These are phyloP conservation scores for Hericium erinaceus DNA, from an alignment of 768 basidiomycete genomes.

Conservation along the genomic window DNA sequence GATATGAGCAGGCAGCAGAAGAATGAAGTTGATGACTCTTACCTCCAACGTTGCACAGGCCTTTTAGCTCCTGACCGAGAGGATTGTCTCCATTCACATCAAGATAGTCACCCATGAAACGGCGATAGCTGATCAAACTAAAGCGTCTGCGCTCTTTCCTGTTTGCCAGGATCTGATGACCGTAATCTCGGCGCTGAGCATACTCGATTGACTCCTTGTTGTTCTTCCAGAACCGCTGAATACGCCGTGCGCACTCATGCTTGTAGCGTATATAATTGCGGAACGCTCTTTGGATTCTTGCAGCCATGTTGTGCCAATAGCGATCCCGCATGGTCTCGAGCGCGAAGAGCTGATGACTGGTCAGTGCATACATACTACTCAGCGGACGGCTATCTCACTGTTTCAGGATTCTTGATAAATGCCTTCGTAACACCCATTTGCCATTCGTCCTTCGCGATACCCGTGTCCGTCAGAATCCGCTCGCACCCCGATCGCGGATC, in stretches of 20 bases:
- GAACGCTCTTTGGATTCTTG: conserved; percentile 91
- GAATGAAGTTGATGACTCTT: background rate
- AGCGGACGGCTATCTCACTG: conserved; percentile 38
- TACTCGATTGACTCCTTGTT: conserved; percentile 92
- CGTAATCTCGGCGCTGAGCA: conserved; percentile 86
- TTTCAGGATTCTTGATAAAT: conserved; percentile 99
- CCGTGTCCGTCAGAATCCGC: conserved; percentile 88
- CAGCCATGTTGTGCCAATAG: conserved; percentile 99
- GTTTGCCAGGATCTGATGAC: conserved; percentile 83
- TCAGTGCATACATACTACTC: conserved; percentile 2
- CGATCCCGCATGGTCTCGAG: conserved; percentile 97
- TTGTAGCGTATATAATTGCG: conserved; percentile 94
- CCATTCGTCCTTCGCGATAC: conserved; percentile 96
- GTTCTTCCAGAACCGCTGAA: conserved; percentile 98
- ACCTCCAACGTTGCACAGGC: conserved; percentile 70
- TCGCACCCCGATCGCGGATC: conserved; percentile 87
- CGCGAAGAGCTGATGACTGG: conserved; percentile 69
- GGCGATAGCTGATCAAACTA: conserved; percentile 87
- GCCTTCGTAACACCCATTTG: conserved; percentile 99
- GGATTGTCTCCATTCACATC: conserved; percentile 77
- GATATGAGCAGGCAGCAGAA: background rate
- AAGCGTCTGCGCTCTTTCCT: conserved; percentile 91
- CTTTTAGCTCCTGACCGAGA: conserved; percentile 66
- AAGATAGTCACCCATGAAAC: conserved; percentile 95
- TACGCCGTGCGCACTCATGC: conserved; percentile 88